Conservation (phyloP, 1,284 basidiomycete genomes). For the Rhodotorula sp. region DNA sequence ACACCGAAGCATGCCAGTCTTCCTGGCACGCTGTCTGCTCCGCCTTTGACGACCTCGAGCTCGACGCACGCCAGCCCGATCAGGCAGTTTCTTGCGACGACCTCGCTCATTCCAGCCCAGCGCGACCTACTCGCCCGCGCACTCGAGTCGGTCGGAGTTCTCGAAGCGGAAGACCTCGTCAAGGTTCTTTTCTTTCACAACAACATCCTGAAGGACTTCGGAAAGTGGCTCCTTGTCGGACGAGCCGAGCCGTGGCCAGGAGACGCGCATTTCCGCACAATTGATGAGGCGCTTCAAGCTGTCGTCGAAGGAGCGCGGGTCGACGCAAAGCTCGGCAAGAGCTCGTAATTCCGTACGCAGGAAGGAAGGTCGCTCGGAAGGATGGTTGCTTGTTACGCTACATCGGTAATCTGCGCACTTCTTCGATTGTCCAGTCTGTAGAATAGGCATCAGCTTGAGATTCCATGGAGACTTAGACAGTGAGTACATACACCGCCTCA, state of each 20-base stretch:
- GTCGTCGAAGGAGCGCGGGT: neutral
- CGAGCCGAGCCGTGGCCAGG: neutral
- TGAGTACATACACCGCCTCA: slow-evolving; percentile 18
- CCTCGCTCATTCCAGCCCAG: too few relatives aligned
- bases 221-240: neutral
- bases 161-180: too few relatives aligned
- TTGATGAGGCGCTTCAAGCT: neutral
- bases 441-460: neutral
- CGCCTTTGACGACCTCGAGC: too few relatives aligned
- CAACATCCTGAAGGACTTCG: neutral
- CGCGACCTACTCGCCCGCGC: too few relatives aligned
- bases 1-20: too few relatives aligned
- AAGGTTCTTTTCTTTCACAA: neutral
- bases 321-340: neutral
- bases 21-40: too few relatives aligned
- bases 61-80: too few relatives aligned
- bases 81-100: too few relatives aligned
- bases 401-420: slow-evolving; percentile 35
- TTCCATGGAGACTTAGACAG: neutral
- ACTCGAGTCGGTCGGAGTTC: too few relatives aligned
- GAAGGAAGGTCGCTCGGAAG: neutral
- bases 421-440: slow-evolving; percentile 19
- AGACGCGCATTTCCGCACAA: neutral
- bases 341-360: neutral
- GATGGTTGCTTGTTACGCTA: neutral